Evolutionary conservation across 1,139 yeast genomes (phyloP), one percentile per base, ranked within the genome.

Genomic region (Spathaspora sp.): DNA sequence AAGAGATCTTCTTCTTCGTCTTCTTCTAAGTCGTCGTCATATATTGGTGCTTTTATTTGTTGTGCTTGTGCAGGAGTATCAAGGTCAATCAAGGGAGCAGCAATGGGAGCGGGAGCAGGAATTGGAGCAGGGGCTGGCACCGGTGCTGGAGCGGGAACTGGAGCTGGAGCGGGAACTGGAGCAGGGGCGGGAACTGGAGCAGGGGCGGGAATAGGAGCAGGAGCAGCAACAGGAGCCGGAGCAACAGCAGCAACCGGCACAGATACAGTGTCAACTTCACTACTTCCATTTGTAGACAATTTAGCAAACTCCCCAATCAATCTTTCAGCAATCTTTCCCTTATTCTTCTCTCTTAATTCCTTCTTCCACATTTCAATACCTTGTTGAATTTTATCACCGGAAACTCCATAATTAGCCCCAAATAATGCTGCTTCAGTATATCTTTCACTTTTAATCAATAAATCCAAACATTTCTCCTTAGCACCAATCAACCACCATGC

Each of bases 401-500:
- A 63, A 36, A 78, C 76, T 34, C 86, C 85, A 62, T 89, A 93
- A 43, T 95, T 86, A 43, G 80, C 74, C 34, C 88, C 89, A 55
- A 93, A 79, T 50, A 93, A 65, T 2, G 97, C 81, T 25, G 97
- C 97, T 66, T 93, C 99, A 2, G 96, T 76, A 51, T 73, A 76
- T 63, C 96, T 81, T 44, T 81, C 89, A 50, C 90, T 80, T 61
- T 80, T 76, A 47, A 79, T 73, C 57, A 93, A 77, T 54, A 95
- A 72, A 34, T 82, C 80, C 47, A 85, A 74, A 56, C 95, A 86
- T 42, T 76, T 75, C 20, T 72, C 69, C 40, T 81, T 74, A 59
- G 89, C 87, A 41, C 95, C 95, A 40, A 85, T 79, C 47, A 83
- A 74, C 98, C 98, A 93, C 67, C 84, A 82, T 18, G 97, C 86